Percentiles rank a stretch among this genome's conserved stretches.
phyloP scores from a whole-genome alignment of 495 filamentous ascomycete species.

The Durotheca rogersii region DNA sequence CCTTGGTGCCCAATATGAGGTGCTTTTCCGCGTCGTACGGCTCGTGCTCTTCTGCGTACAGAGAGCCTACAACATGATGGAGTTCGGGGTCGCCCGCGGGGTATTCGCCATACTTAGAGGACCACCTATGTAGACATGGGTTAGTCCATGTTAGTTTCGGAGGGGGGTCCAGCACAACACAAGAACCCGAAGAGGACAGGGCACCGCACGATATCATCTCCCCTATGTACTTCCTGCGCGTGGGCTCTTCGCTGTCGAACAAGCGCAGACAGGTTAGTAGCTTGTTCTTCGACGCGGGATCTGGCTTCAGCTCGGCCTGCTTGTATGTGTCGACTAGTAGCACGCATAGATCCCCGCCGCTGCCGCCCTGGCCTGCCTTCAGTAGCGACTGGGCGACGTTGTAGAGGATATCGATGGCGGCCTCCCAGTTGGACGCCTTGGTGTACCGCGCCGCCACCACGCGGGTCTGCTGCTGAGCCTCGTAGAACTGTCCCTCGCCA shows the following conservation, averaged over 20 bases:
- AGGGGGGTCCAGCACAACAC: too few species aligned
- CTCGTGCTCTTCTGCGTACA: conserved; percentile 88
- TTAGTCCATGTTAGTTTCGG: too few species aligned
- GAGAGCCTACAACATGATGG: conserved; percentile 85
- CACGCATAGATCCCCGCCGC: conserved; percentile 85
- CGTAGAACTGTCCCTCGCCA: conserved; percentile 89
- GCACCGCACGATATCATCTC: conserved; percentile 73
- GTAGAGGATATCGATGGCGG: conserved; percentile 83
- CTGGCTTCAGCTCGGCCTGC: conserved; percentile 73
- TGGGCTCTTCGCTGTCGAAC: conserved; percentile 82
- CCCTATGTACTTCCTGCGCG: conserved; percentile 83
- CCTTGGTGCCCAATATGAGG: conserved; percentile 83
- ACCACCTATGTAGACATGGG: conserved; percentile 61
- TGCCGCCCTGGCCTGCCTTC: conserved; percentile 85
- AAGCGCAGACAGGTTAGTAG: conserved; percentile 65
- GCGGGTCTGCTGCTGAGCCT: conserved; percentile 95
- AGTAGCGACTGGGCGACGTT: conserved; percentile 81
- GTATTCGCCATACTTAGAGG: conserved; percentile 76
- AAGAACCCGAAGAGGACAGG: conserved; percentile 1
- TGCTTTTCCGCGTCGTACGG: conserved; percentile 92
- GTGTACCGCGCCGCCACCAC: conserved; percentile 90
- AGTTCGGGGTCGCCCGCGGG: conserved; percentile 93
- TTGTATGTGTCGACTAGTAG: conserved; percentile 85
- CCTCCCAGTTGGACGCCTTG: conserved; percentile 76
- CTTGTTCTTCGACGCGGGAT: conserved; percentile 61